Conservation (phyloP, 2,329 filamentous ascomycete genomes). For the Periconia digitata region DNA sequence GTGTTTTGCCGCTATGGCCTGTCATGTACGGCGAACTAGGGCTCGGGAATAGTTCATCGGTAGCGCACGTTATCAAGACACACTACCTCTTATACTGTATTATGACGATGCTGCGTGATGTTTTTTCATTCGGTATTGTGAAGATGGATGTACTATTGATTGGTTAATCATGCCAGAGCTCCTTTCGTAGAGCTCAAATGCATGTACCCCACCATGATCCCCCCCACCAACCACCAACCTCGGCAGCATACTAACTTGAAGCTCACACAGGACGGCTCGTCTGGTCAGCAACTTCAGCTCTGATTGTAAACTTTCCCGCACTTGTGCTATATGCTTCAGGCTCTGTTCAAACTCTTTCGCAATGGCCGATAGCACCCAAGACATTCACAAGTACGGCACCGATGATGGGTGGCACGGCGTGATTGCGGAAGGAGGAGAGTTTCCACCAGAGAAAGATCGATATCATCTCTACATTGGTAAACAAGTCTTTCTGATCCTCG, state of each 20-base stretch:
- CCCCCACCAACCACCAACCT: no score
- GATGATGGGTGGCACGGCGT: slow-evolving; percentile 56
- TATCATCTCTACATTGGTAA: slow-evolving; percentile 59
- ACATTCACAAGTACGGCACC: slow-evolving; percentile 41
- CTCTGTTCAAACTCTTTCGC: no score
- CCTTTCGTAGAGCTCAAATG: no score
- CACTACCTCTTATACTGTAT: not conserved
- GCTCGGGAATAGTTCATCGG: slow-evolving; percentile 1
- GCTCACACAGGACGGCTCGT: no score
- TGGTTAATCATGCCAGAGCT: no score
- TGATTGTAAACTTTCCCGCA: no score
- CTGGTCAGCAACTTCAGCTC: no score
- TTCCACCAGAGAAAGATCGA: slow-evolving; percentile 53
- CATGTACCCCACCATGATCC: no score
- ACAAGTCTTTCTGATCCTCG: not conserved
- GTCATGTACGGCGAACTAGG: not conserved
- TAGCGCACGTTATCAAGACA: slow-evolving; percentile 5
- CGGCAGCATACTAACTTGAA: no score
- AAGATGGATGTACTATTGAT: no score
- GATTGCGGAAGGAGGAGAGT: slow-evolving; percentile 50
- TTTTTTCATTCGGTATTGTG: no score
- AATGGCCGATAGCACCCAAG: slow-evolving; percentile 4
- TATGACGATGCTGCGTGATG: not conserved
- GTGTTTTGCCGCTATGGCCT: slow-evolving; percentile 1
- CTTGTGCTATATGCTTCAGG: no score